Evolutionary conservation across 495 filamentous ascomycete species (phyloP).

Genomic region (Cryomyces minteri): DNA sequence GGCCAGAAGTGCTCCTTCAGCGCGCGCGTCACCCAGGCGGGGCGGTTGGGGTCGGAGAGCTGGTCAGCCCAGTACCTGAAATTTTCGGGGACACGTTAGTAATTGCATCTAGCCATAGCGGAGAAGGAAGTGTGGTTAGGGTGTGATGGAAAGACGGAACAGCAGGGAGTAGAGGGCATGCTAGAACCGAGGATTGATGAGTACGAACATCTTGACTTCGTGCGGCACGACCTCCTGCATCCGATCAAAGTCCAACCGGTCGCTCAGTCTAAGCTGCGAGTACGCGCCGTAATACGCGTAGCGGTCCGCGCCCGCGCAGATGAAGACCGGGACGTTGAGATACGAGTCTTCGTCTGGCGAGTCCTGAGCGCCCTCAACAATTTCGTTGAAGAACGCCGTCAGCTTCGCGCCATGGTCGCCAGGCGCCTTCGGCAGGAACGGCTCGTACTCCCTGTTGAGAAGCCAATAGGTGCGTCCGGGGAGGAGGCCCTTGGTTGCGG

Average conservation of each 20-base stretch:
- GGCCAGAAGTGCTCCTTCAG: conserved; percentile 20
- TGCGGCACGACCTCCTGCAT: conserved; percentile 13
- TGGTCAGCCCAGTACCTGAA: conserved; percentile 13
- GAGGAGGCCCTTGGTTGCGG: conserved; percentile 1
- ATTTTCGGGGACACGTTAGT: too few relatives aligned
- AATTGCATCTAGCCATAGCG: background rate
- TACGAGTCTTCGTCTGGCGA: conserved; percentile 5
- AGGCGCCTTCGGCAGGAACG: conserved; percentile 14
- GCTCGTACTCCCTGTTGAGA: conserved; percentile 14
- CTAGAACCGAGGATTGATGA: too few relatives aligned
- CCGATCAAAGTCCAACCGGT: conserved; percentile 20
- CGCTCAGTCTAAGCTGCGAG: conserved; percentile 15
- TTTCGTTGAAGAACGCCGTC: conserved; percentile 15
- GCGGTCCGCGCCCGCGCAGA: conserved; percentile 3
- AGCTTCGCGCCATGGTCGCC: conserved; percentile 21
- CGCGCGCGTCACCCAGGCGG: conserved; percentile 16
- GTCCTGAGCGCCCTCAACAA: conserved; percentile 2
- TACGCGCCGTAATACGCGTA: conserved; percentile 21
- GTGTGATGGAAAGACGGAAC: too few relatives aligned
- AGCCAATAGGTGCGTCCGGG: conserved; percentile 12
- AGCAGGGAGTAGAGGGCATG: too few relatives aligned
- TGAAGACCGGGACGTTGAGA: conserved; percentile 15
- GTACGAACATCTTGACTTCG: conserved; percentile 5
- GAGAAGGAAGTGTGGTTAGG: background rate
- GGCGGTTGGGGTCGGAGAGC: conserved; percentile 9